These are phyloP conservation scores for Fusarium abutilonis DNA, from an alignment of 2,329 filamentous ascomycete genomes.

Conservation along the genomic window DNA sequence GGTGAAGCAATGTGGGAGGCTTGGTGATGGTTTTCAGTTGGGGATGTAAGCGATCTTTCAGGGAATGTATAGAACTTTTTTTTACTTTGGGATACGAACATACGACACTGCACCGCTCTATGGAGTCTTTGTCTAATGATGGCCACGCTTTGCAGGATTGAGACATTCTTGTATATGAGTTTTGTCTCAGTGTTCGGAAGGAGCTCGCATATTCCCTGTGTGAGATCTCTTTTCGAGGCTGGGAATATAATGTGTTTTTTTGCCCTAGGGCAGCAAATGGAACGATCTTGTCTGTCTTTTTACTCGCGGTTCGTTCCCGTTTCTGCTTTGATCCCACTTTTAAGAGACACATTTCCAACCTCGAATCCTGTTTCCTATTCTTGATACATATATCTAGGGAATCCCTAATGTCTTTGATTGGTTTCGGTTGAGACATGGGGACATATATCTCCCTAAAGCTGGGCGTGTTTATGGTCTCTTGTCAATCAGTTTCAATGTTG, in stretches of 20 bases:
- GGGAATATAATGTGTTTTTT: slow-evolving; percentile 50
- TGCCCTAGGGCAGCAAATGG: slow-evolving; percentile 38
- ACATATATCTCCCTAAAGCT: slow-evolving; percentile 27
- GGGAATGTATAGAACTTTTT: slow-evolving; percentile 51
- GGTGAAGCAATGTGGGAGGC: slow-evolving; percentile 49
- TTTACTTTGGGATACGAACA: slow-evolving; percentile 48
- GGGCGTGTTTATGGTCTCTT: slow-evolving; percentile 54
- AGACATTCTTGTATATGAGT: slow-evolving; percentile 46
- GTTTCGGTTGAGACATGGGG: slow-evolving; percentile 4
- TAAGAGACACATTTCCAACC: slow-evolving; percentile 40
- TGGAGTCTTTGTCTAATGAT: slow-evolving; percentile 48
- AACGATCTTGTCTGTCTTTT: slow-evolving; percentile 43
- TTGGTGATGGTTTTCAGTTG: slow-evolving; percentile 45
- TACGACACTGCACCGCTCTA: slow-evolving; percentile 48
- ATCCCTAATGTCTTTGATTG: slow-evolving; percentile 2
- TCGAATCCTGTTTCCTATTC: slow-evolving; percentile 37
- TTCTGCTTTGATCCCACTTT: slow-evolving; percentile 29
- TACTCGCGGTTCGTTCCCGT: slow-evolving; percentile 36
- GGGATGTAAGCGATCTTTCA: slow-evolving; percentile 41
- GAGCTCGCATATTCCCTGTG: slow-evolving; percentile 39
- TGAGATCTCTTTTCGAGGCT: slow-evolving; percentile 45
- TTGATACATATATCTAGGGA: slow-evolving; percentile 28
- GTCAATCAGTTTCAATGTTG: slow-evolving; percentile 42
- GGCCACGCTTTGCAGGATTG: slow-evolving; percentile 46
- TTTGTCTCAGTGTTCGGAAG: slow-evolving; percentile 45